Evolutionary conservation across 2,329 filamentous ascomycete species (phyloP).

Genomic region (Paraconiothyrium brasiliense): DNA sequence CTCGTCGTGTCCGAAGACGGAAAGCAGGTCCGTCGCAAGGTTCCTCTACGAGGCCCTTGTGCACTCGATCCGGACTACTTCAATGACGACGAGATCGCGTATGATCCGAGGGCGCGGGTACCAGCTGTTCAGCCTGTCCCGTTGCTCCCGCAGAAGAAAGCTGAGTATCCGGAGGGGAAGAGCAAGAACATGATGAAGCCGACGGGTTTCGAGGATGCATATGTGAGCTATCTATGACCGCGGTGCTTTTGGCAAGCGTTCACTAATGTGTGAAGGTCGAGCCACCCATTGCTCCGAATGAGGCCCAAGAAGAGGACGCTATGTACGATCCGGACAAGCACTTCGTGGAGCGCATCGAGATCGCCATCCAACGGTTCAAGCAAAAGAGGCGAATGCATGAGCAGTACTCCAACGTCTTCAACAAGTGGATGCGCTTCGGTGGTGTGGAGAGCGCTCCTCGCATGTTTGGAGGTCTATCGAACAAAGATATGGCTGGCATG

Average conservation of each 20-base stretch:
- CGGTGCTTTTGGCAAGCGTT: too few species aligned
- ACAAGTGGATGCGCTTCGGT: constrained; percentile 82
- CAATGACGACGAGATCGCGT: constrained; percentile 38
- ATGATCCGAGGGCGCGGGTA: constrained; percentile 39
- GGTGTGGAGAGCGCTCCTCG: constrained; percentile 74
- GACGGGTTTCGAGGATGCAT: constrained; percentile 71
- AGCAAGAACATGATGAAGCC: constrained; percentile 55
- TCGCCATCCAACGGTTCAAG: constrained; percentile 84
- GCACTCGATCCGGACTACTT: constrained; percentile 40
- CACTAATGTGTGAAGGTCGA: constrained; percentile 59
- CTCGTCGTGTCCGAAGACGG: constrained; percentile 54
- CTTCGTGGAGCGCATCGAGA: constrained; percentile 76
- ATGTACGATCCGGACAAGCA: constrained; percentile 69
- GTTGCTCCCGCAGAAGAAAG: constrained; percentile 40
- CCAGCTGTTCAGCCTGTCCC: constrained; percentile 35
- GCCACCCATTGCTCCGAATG: constrained; percentile 75
- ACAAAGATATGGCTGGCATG: constrained; percentile 68
- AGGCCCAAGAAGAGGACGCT: constrained; percentile 71
- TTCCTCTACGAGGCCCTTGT: constrained; percentile 48
- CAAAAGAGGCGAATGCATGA: constrained; percentile 76
- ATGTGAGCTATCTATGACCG: constrained; percentile 53
- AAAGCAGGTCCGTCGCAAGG: constrained; percentile 55
- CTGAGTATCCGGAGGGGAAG: constrained; percentile 42
- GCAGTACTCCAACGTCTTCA: constrained; percentile 72
- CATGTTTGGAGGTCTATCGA: constrained; percentile 70